Evolutionary conservation across 2,329 filamentous ascomycete genomes (phyloP), one percentile per base, ranked within the genome.

Genomic region (Paracorniculantispora psalliotae): DNA sequence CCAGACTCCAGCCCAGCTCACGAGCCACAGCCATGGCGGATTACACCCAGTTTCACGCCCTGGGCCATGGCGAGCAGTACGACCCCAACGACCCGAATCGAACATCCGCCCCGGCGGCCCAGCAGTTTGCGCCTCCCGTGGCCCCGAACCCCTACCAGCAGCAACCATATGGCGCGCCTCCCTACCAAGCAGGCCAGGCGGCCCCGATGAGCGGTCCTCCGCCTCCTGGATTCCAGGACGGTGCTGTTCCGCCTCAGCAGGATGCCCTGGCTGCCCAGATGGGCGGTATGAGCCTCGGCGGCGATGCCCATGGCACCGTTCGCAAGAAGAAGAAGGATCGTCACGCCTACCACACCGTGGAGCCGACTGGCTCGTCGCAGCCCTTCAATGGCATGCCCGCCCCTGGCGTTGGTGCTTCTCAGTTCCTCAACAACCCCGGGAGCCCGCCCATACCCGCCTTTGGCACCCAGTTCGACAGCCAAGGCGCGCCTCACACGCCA

Each of bases 271-370:
- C 86, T 49, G 81, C 85, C 58, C 91, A 96, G 73, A 89, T 96
- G 87, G 87, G 87, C 44, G 86, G 85, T 61, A 84, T 96, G 82
- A 86, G 81, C 43, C 77, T 96, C 65, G 85, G 81, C 35, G 69
- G 71, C 35, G 72, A 63, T 23, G 77, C 81, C 44, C 77, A 79
- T 37, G 71, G 82, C 51, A 77, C 77, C 2, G 75, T 75, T 59
- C 81, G 85, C 71, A 89, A 80, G 73, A 91, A 92, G 81, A 97
- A 96, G 85, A 97, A 96, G 81, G 89, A 97, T 72, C 85, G 91
- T 61, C 93, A 97, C 75, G 93, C 92, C 63, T 90, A 96, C 73
- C 93, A 97, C 73, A 88, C 85, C 41, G 84, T 97, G 56, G 91
- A 93, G 64, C 85, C 89, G 23, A 80, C 80, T 5, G 85, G 86